A percentile compares a stretch with the other conserved stretches of the same genome.
These are phyloP conservation scores for Synchytrium microbalum DNA, from an alignment of 371 early-diverging fungal genomes.

Conservation along the genomic window DNA sequence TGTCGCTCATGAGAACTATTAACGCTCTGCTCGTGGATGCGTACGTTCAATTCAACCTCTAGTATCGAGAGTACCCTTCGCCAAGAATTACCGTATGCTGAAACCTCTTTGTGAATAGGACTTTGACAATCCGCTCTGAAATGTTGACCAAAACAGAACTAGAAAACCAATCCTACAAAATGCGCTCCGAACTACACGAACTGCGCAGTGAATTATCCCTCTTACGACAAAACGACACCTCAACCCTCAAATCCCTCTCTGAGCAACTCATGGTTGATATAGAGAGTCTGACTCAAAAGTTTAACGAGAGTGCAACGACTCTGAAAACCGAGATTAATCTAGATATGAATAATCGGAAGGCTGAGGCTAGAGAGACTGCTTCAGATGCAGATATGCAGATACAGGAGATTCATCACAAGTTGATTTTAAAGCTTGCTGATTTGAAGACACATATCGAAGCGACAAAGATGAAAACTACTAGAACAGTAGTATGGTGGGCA, in stretches of 20 bases:
- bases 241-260: constrained; percentile 62
- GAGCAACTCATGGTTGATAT: constrained; percentile 71
- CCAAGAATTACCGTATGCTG: not conserved
- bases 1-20: constrained; percentile 63
- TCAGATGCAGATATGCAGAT: constrained; percentile 72
- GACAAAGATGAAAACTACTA: constrained; percentile 29
- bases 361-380: constrained; percentile 71
- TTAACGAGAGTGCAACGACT: constrained; percentile 65
- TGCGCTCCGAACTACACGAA: constrained; percentile 44
- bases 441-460: constrained; percentile 84
- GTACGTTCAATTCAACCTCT: constrained; percentile 7
- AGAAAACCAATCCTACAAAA: constrained; percentile 21
- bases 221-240: constrained; percentile 77
- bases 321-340: constrained; percentile 79
- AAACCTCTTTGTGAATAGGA: constrained; percentile 4
- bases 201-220: constrained; percentile 81
- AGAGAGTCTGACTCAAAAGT: constrained; percentile 61
- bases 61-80: not conserved
- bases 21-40: constrained; percentile 50
- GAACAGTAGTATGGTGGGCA: constrained; percentile 25
- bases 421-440: constrained; percentile 68
- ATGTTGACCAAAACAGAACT: constrained; percentile 14
- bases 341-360: constrained; percentile 83
- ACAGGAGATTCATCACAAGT: constrained; percentile 79
- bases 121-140: constrained; percentile 15